Evolutionary conservation across 2,329 filamentous ascomycete species (phyloP).

Genomic region (Colletotrichum plurivorum): DNA sequence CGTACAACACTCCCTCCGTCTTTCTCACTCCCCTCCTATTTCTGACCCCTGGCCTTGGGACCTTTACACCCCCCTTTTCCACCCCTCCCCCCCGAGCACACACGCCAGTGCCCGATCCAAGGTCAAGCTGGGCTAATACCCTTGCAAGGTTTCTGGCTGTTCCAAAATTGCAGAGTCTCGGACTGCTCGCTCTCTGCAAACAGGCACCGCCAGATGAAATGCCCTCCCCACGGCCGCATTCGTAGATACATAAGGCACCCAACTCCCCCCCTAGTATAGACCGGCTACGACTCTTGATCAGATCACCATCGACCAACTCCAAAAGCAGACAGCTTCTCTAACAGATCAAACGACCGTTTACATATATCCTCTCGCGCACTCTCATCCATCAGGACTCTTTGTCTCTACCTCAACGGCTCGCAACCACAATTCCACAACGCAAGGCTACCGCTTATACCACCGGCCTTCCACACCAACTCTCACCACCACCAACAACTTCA

Average conservation of each 20-base stretch:
- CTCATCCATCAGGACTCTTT: constrained; percentile 31
- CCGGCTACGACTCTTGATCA: constrained; percentile 7
- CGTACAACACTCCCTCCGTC: not conserved
- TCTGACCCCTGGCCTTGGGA: constrained; percentile 13
- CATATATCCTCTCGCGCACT: constrained; percentile 17
- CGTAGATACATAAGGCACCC: constrained; percentile 42
- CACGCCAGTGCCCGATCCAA: constrained; percentile 40
- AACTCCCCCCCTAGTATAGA: constrained; percentile 30
- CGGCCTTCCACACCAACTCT: constrained; percentile 13
- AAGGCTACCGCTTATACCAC: constrained; percentile 8
- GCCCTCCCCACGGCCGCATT: constrained; percentile 29
- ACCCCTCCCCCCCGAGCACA: constrained; percentile 13
- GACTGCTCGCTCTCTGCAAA: constrained; percentile 39
- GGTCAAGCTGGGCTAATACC: constrained; percentile 39
- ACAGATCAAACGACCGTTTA: constrained; percentile 20
- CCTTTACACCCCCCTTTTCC: not conserved
- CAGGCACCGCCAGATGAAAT: constrained; percentile 38
- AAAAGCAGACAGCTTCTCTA: constrained; percentile 22
- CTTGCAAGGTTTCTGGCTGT: constrained; percentile 40
- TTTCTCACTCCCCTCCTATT: constrained; percentile 5
- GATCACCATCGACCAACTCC: constrained; percentile 27
- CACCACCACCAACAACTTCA: constrained; percentile 38
- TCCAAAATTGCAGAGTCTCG: constrained; percentile 40
- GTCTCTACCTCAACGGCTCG: constrained; percentile 24
- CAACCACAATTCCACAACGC: constrained; percentile 17